Percentiles rank a stretch among this genome's conserved stretches.
phyloP scores from a whole-genome alignment of 2,329 filamentous ascomycete species.

The Ascochyta rabiei region DNA sequence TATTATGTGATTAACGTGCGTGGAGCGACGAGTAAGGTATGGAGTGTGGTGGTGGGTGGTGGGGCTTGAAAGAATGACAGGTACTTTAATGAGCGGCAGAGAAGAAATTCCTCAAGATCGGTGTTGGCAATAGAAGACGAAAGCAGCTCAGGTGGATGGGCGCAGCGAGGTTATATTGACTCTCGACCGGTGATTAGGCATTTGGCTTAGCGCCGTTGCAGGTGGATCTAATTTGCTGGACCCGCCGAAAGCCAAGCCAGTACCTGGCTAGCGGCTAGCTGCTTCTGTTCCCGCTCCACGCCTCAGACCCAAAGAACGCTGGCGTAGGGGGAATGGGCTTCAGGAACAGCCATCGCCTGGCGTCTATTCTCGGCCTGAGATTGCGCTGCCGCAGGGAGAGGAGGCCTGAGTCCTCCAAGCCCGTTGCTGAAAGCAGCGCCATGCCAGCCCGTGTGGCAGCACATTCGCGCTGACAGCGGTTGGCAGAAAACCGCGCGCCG shows the following conservation, averaged over 20 bases:
- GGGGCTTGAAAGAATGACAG: constrained; percentile 26
- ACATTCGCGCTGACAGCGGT: constrained; percentile 1
- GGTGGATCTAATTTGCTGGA: constrained; percentile 2
- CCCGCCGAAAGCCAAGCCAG: background rate
- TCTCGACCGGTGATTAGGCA: background rate
- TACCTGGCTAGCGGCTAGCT: background rate
- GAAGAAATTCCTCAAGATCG: constrained; percentile 33
- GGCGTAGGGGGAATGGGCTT: background rate
- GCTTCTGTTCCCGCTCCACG: background rate
- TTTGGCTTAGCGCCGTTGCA: background rate
- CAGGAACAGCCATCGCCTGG: background rate
- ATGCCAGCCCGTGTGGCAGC: constrained; percentile 6
- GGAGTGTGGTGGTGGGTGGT: constrained; percentile 17
- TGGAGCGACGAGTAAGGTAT: constrained; percentile 24
- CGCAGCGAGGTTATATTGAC: constrained; percentile 31
- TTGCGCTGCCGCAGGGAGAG: constrained; percentile 4
- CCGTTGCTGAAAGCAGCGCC: constrained; percentile 1
- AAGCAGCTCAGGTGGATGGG: constrained; percentile 8
- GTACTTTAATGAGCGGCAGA: constrained; percentile 36
- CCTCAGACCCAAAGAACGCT: background rate
- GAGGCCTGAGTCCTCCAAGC: constrained; percentile 4
- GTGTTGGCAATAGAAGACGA: constrained; percentile 5
- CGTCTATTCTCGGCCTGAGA: background rate
- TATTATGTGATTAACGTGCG: constrained; percentile 40
- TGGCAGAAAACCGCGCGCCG: background rate